These are phyloP conservation scores for Penicillium oxalicum DNA, from an alignment of 2,329 filamentous ascomycete genomes.

Conservation along the genomic window DNA sequence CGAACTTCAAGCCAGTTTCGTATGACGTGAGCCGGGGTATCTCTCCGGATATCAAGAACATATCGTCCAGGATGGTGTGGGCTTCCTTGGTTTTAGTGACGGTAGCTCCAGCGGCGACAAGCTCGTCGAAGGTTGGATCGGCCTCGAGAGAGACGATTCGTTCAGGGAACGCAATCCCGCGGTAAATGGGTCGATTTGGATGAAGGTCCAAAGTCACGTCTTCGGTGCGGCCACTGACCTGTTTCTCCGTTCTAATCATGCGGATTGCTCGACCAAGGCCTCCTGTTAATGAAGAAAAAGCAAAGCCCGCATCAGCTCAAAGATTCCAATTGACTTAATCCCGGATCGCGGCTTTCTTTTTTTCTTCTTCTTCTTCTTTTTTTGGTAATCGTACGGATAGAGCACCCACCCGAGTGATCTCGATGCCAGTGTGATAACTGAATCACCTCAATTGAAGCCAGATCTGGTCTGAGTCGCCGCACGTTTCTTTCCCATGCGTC, in stretches of 20 bases:
- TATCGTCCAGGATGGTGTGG: slow-evolving; percentile 46
- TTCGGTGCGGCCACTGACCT: slow-evolving; percentile 14
- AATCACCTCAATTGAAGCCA: slow-evolving; percentile 43
- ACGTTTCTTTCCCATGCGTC: slow-evolving; percentile 48
- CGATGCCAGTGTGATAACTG: slow-evolving; percentile 52
- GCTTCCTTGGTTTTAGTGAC: slow-evolving; percentile 36
- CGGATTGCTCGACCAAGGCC: slow-evolving; percentile 47
- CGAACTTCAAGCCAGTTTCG: slow-evolving; percentile 44
- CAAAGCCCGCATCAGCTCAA: not conserved
- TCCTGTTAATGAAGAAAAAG: slow-evolving; percentile 21
- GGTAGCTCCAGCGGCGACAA: slow-evolving; percentile 39
- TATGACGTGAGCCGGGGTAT: slow-evolving; percentile 48
- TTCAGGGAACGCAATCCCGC: slow-evolving; percentile 42
- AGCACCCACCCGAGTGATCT: slow-evolving; percentile 46
- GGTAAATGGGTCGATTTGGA: slow-evolving; percentile 47
- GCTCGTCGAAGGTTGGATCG: slow-evolving; percentile 48
- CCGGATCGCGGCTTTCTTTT: no score
- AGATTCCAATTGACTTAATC: not conserved
- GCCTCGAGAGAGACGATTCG: slow-evolving; percentile 47
- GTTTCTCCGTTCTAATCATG: slow-evolving; percentile 43
- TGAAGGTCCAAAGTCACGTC: slow-evolving; percentile 47
- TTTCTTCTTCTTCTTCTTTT: no score
- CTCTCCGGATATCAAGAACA: slow-evolving; percentile 50
- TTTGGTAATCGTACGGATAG: no score
- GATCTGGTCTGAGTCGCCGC: slow-evolving; percentile 39